These are phyloP conservation scores for Asterophora lycoperdoides DNA, from an alignment of 768 basidiomycete genomes.

Conservation along the genomic window DNA sequence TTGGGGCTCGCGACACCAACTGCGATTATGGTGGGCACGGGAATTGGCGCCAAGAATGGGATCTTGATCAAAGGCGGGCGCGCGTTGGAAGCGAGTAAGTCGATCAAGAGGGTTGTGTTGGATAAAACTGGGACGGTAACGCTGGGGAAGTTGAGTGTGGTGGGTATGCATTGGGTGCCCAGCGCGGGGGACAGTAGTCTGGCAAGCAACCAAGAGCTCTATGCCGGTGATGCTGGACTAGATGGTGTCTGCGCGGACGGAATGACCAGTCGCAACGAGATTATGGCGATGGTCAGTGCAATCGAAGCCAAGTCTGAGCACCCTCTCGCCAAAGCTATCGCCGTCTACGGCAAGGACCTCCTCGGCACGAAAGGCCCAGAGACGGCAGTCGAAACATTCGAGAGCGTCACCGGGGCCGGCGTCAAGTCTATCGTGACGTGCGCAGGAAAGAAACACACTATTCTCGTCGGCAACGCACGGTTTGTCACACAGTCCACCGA, in stretches of 20 bases:
- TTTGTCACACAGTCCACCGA: constrained; percentile 60
- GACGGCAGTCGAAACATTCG: constrained; percentile 67
- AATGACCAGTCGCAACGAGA: constrained; percentile 48
- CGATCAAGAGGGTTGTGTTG: constrained; percentile 75
- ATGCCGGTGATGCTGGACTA: constrained; percentile 40
- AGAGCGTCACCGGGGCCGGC: constrained; percentile 86
- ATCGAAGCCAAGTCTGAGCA: constrained; percentile 94
- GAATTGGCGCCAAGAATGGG: constrained; percentile 93
- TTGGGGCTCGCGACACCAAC: constrained; percentile 95
- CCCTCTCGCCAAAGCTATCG: constrained; percentile 92
- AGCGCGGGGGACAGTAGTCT: constrained; percentile 13
- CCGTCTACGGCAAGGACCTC: constrained; percentile 69
- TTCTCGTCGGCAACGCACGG: constrained; percentile 72
- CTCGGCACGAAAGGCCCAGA: constrained; percentile 45
- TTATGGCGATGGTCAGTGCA: constrained; percentile 79
- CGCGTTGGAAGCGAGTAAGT: constrained; percentile 86
- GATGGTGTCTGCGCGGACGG: constrained; percentile 58
- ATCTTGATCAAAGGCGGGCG: constrained; percentile 97
- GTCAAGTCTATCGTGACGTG: constrained; percentile 67
- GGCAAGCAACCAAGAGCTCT: constrained; percentile 32
- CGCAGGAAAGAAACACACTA: constrained; percentile 45
- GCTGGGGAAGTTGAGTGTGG: constrained; percentile 85
- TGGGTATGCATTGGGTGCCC: constrained; percentile 71
- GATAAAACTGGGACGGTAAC: constrained; percentile 99
- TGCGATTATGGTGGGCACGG: constrained; percentile 99